Conservation (phyloP, 805 yeast species). For the Kazachstania psychrophila region DNA sequence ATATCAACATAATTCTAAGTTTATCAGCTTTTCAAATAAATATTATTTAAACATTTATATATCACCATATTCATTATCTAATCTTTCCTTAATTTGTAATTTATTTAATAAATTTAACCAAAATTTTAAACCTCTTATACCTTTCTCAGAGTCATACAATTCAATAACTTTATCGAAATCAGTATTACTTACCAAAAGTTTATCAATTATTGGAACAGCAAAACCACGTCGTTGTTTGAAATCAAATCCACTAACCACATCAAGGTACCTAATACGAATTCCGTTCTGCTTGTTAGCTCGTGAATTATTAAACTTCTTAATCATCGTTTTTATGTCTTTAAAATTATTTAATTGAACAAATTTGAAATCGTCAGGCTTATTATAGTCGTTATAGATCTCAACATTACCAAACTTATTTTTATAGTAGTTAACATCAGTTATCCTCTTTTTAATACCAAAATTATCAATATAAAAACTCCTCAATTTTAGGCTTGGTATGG, state of each 20-base stretch:
- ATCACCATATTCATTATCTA: conserved; percentile 8
- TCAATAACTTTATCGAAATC: conserved; percentile 7
- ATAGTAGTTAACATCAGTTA: conserved; percentile 12
- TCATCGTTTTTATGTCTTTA: conserved; percentile 4
- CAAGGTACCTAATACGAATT: conserved; percentile 10
- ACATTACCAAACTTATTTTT: conserved; percentile 17
- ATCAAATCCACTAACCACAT: conserved; percentile 24
- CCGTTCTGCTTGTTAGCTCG: neutral
- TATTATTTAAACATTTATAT: neutral
- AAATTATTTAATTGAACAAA: conserved; percentile 3
- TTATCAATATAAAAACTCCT: conserved; percentile 6
- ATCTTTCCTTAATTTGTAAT: conserved; percentile 6
- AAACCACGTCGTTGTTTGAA: conserved; percentile 20
- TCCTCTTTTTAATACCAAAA: conserved; percentile 4
- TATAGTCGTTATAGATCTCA: conserved; percentile 13
- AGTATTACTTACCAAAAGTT: conserved; percentile 10
- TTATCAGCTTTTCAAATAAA: no score
- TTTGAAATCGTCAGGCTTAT: conserved; percentile 17
- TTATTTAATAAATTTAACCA: conserved; percentile 15
- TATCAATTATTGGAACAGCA: conserved; percentile 17
- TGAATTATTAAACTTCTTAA: conserved; percentile 8
- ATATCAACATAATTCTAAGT: neutral
- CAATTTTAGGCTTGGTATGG: conserved; percentile 13
- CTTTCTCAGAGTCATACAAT: conserved; percentile 4
- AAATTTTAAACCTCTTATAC: conserved; percentile 5